Conservation (phyloP, 2,329 filamentous ascomycete genomes). For the Phaeosphaeria sp. region DNA sequence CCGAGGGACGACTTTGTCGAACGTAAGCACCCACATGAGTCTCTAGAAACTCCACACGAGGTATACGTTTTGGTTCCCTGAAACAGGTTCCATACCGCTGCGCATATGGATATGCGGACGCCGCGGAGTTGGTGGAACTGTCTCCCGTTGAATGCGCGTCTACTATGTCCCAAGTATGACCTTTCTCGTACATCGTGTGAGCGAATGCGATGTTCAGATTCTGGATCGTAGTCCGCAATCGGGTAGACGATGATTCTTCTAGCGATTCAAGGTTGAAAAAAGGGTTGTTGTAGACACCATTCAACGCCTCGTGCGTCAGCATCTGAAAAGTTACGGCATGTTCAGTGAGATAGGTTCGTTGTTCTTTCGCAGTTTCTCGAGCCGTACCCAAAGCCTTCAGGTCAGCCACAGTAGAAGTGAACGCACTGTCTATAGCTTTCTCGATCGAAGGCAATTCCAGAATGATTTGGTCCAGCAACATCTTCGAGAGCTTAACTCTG, state of each 20-base stretch:
- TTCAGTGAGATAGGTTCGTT: constrained; percentile 28
- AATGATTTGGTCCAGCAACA: constrained; percentile 43
- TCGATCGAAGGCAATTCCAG: constrained; percentile 34
- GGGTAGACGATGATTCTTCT: constrained; percentile 20
- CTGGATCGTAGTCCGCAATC: constrained; percentile 41
- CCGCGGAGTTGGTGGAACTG: background rate
- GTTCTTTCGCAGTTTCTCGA: constrained; percentile 26
- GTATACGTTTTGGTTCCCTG: constrained; percentile 13
- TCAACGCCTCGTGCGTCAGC: constrained; percentile 27
- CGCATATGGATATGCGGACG: constrained; percentile 3
- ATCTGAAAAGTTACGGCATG: constrained; percentile 27
- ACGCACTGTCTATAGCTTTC: constrained; percentile 20
- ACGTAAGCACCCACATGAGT: constrained; percentile 21
- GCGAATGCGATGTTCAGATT: constrained; percentile 37
- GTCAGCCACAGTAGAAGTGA: constrained; percentile 13
- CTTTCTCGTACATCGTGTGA: constrained; percentile 32
- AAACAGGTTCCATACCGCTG: constrained; percentile 18
- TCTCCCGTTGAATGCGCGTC: no score
- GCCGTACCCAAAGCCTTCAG: constrained; percentile 26
- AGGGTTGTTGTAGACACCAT: constrained; percentile 27
- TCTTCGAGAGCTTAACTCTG: constrained; percentile 31
- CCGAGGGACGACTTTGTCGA: constrained; percentile 24
- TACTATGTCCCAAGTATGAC: constrained; percentile 35
- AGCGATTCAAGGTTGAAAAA: constrained; percentile 27
- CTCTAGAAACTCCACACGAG: constrained; percentile 22